phyloP scores from a whole-genome alignment of 108 stramenopile species.

The Parmales sp. region DNA sequence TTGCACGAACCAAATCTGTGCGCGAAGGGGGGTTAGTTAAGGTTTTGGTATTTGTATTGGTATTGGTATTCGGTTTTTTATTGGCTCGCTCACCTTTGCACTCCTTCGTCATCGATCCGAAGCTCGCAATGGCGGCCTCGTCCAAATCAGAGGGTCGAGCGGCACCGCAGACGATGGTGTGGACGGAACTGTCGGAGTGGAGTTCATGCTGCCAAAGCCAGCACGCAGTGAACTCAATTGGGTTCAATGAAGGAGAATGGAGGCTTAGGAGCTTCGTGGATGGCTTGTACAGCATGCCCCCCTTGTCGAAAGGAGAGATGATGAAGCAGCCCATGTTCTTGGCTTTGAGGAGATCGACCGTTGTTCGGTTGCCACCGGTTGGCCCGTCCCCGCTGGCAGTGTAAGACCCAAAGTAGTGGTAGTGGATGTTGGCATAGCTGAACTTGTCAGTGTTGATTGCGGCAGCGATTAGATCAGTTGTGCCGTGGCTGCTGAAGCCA shows the following conservation, averaged over 20 bases:
- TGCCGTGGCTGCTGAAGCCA: constrained; percentile 78
- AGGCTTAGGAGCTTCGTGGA: neutral
- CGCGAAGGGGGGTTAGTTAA: too few species aligned
- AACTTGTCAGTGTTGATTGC: constrained; percentile 63
- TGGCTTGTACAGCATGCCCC: constrained; percentile 31
- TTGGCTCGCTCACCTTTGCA: neutral
- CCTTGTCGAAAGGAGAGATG: constrained; percentile 81
- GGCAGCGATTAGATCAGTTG: constrained; percentile 49
- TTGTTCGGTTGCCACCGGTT: constrained; percentile 46
- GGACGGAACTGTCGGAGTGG: too few species aligned
- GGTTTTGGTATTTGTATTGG: too few species aligned
- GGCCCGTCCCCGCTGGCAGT: constrained; percentile 58
- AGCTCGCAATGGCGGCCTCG: neutral
- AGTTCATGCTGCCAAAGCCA: neutral
- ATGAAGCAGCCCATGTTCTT: constrained; percentile 73
- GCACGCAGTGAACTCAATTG: neutral
- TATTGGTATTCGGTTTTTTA: neutral
- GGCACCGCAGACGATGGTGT: neutral
- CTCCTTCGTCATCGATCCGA: neutral
- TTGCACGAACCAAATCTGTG: too few species aligned
- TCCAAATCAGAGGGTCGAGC: neutral
- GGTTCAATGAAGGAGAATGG: too few species aligned
- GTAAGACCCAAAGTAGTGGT: constrained; percentile 76
- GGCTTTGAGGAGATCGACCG: constrained; percentile 45
- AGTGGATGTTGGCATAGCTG: constrained; percentile 71